Conservation (phyloP, 805 yeast genomes). For the Kodamaea kaohsiungensis region DNA sequence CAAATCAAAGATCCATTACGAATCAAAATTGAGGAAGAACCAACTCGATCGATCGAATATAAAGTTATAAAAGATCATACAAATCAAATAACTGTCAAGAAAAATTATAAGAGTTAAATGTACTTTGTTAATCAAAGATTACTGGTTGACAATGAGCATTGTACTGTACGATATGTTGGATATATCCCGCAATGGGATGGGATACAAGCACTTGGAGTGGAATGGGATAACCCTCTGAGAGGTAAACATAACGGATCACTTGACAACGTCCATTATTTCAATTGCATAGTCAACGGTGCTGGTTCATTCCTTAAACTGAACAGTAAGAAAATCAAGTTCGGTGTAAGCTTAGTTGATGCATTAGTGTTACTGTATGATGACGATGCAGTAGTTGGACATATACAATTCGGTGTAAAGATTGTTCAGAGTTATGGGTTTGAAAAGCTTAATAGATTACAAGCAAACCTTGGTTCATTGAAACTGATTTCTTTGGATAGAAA, state of each 20-base stretch:
- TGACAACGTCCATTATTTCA: constrained; percentile 58
- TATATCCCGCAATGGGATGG: constrained; percentile 40
- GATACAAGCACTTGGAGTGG: constrained; percentile 66
- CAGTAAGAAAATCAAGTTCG: constrained; percentile 31
- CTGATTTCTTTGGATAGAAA: constrained; percentile 52
- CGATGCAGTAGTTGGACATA: constrained; percentile 24
- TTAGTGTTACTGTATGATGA: constrained; percentile 47
- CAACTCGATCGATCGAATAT: too few relatives aligned
- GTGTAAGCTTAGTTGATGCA: constrained; percentile 46
- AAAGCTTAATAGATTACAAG: constrained; percentile 48
- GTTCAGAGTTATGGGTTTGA: constrained; percentile 70
- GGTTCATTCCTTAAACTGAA: constrained; percentile 65
- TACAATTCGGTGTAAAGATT: constrained; percentile 55
- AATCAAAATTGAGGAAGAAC: too few relatives aligned
- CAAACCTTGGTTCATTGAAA: constrained; percentile 45
- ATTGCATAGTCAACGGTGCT: constrained; percentile 32
- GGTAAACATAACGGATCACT: constrained; percentile 75
- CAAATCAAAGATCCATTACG: too few relatives aligned
- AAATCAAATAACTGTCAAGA: too few relatives aligned
- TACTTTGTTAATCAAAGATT: constrained; percentile 3
- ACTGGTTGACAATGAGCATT: constrained; percentile 31
- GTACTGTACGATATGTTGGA: constrained; percentile 69
- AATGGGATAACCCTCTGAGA: constrained; percentile 73
- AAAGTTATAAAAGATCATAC: too few relatives aligned
- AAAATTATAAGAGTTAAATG: too few relatives aligned